Evolutionary conservation across 352 stramenopile genomes (phyloP).

Genomic region (Phytopythium aichiense): DNA sequence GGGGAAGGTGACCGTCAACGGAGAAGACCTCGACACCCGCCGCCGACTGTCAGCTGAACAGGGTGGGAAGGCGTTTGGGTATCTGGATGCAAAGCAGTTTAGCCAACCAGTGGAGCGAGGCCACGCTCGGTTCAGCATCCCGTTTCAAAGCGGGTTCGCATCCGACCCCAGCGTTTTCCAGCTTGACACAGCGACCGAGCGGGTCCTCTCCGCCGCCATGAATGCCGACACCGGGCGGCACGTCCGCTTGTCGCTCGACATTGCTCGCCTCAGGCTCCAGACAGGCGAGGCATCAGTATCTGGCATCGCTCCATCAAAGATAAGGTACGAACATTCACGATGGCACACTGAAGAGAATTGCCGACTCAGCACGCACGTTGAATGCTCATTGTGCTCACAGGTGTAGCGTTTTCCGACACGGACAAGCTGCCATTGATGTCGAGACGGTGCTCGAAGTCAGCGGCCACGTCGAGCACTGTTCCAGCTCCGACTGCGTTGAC

Average conservation of each 20-base stretch:
- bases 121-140: constrained; percentile 21
- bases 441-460: constrained; percentile 31
- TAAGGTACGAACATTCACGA: constrained; percentile 17
- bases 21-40: constrained; percentile 29
- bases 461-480: constrained; percentile 35
- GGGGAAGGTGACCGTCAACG: constrained; percentile 58
- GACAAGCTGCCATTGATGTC: background rate
- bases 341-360: background rate
- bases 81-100: constrained; percentile 27
- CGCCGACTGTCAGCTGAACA: constrained; percentile 15
- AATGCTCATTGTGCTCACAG: constrained; percentile 10
- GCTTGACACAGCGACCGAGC: constrained; percentile 17
- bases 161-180: constrained; percentile 20
- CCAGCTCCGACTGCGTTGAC: constrained; percentile 20
- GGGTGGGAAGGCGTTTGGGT: constrained; percentile 20
- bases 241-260: constrained; percentile 24
- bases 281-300: constrained; percentile 4
- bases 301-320: constrained; percentile 16
- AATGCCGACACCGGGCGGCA: constrained; percentile 10
- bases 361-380: background rate
- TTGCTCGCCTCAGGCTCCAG: constrained; percentile 26
- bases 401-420: constrained; percentile 34
- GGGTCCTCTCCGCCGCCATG: constrained; percentile 14
- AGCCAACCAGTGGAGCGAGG: constrained; percentile 7
- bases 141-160: constrained; percentile 25